Conservation (phyloP, 768 basidiomycete species). For the Leccinum ochraceum region DNA sequence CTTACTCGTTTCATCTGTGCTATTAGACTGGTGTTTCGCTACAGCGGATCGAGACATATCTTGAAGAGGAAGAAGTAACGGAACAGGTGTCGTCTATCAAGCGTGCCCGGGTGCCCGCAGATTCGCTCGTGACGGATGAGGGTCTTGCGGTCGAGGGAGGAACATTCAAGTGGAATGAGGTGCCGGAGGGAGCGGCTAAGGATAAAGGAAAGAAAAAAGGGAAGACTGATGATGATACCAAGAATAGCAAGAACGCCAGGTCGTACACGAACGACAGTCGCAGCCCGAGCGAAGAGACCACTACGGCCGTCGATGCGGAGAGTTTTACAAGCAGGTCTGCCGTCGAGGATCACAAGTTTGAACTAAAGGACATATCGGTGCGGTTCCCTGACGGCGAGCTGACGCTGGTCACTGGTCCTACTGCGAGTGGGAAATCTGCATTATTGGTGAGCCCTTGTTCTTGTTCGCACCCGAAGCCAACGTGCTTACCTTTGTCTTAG, state of each 20-base stretch:
- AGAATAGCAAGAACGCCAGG: conserved; percentile 5
- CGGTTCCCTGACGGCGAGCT: conserved; percentile 49
- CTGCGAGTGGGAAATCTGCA: conserved; percentile 53
- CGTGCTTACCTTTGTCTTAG: conserved; percentile 14
- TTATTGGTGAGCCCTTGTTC: conserved; percentile 34
- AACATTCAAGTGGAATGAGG: conserved; percentile 58
- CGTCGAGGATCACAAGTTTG: conserved; percentile 38
- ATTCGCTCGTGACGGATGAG: conserved; percentile 26
- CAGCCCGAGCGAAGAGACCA: conserved; percentile 9
- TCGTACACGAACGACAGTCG: not conserved
- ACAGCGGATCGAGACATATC: conserved; percentile 59
- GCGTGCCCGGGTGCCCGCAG: conserved; percentile 26
- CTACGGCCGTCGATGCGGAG: conserved; percentile 16
- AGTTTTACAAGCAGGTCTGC: conserved; percentile 13
- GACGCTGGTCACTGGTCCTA: conserved; percentile 48
- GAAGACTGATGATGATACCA: conserved; percentile 14
- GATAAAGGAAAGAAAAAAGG: conserved; percentile 15
- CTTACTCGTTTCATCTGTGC: no score
- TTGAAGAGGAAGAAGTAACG: conserved; percentile 62
- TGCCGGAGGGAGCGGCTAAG: conserved; percentile 36
- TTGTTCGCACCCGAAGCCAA: not conserved
- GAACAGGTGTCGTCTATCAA: conserved; percentile 62
- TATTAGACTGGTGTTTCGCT: conserved; percentile 54
- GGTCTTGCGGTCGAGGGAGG: conserved; percentile 52
- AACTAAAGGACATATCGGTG: conserved; percentile 45